These are phyloP conservation scores for Stevia rebaudiana DNA, from an alignment of 140 eudicot species.

Conservation along the genomic window DNA sequence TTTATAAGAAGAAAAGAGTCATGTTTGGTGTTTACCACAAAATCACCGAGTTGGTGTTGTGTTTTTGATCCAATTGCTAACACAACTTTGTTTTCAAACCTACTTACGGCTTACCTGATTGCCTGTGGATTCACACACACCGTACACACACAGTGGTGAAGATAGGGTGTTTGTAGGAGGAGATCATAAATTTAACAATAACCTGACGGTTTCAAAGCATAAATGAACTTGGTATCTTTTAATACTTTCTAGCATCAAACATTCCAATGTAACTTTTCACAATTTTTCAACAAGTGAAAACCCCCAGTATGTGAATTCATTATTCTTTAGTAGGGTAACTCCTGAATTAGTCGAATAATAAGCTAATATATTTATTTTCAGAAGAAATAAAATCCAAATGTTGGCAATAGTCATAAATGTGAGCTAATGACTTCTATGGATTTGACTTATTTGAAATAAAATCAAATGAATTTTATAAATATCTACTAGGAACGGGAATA, in stretches of 20 bases:
- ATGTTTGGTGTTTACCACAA: too few relatives aligned
- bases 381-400: neutral
- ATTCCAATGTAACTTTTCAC: neutral
- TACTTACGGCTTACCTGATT: too few relatives aligned
- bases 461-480: neutral
- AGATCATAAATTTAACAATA: too few relatives aligned
- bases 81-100: too few relatives aligned
- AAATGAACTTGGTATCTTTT: neutral
- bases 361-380: neutral
- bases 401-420: neutral
- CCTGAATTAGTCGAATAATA: neutral
- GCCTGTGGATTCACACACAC: neutral
- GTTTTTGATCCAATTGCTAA: too few relatives aligned
- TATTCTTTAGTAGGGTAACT: neutral
- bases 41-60: too few relatives aligned
- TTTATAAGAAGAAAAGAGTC: too few relatives aligned
- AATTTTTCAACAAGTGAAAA: neutral
- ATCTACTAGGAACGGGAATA: conserved; percentile 1
- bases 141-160: neutral
- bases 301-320: neutral
- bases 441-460: conserved; percentile 1
- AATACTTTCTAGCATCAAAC: neutral
- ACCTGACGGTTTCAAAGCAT: conserved; percentile 5
- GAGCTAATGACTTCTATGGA: neutral
- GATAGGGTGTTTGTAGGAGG: conserved; percentile 9